Base-by-base conservation (phyloP, 495 filamentous ascomycete species). In the Trichoderma parareesei region DNA sequence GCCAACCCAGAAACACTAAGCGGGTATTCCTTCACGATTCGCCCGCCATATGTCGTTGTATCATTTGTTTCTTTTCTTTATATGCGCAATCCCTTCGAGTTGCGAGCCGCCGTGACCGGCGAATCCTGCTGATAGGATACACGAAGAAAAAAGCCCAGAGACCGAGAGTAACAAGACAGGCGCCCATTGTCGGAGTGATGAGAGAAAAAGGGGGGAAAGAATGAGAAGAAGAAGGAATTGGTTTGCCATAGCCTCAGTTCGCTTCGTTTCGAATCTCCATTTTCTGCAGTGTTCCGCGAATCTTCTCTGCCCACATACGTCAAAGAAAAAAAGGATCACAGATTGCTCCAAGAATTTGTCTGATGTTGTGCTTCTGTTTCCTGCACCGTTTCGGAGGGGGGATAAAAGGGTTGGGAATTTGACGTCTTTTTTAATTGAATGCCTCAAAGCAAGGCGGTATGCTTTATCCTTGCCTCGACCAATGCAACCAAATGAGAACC, bases 401-500 rank as follows among this genome's bases (percentile, higher is more conserved):
- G 27, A 27, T 27, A 27, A 27, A 27, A 27, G 27, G 27, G 53
- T 76, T 72, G 71, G 67, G 70, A 72, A 72, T 78, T 77, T 71
- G 73, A 68, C 66, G 67, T 77, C 73, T 72, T 73, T 69, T 73
- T 71, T 76, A 73, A 73, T 73, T 73, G 73, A 73, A 71, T 77
- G 74, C 75, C 76, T 75, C 69, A 72, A 71, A 72, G 70, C 72
- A 76, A 76, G 78, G 75, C 68, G 70, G 67, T 74, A 71, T 74
- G 70, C 76, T 68, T 73, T 77, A 72, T 75, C 79, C 77, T 77
- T 77, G 78, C 78, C 76, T 73, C 77, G 75, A 78, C 78, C 74
- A 69, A 82, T 80, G 79, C 79, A 82, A 76, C 79, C 75, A 79
- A 79, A 78, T 78, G 76, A 77, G 71, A 78, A 79, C 78, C 79